Conservation (phyloP, 495 filamentous ascomycete genomes). For the Aspergillus hancockii region DNA sequence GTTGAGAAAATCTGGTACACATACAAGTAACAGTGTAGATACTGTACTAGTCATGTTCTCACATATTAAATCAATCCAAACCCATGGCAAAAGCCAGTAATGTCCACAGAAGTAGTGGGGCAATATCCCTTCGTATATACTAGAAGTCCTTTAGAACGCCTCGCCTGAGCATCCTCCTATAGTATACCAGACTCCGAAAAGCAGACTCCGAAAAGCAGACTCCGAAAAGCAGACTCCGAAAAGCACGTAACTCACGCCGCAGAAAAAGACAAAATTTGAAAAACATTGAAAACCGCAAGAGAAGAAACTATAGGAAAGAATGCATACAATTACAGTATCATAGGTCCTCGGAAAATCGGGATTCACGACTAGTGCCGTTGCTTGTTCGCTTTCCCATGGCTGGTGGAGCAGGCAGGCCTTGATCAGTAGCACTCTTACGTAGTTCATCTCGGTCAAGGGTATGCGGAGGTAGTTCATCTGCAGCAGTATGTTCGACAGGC, state of each 20-base stretch:
- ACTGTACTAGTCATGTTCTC: too few species aligned
- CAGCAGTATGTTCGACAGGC: conserved; percentile 13
- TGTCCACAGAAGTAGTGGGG: neutral
- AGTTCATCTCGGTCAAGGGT: conserved; percentile 42
- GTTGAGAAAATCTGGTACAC: too few species aligned
- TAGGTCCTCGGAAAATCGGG: conserved; percentile 52
- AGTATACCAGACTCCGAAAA: neutral
- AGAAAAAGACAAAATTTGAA: conserved; percentile 10
- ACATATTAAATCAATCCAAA: neutral
- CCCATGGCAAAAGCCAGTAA: neutral
- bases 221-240: neutral
- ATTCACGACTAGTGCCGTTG: conserved; percentile 45
- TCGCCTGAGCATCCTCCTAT: neutral
- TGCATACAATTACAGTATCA: conserved; percentile 26
- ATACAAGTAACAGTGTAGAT: too few species aligned
- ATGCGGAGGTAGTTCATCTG: conserved; percentile 7
- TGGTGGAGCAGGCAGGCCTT: conserved; percentile 44
- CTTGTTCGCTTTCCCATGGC: conserved; percentile 30
- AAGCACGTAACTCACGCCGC: neutral
- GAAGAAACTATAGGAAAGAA: conserved; percentile 6
- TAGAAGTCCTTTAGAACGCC: neutral
- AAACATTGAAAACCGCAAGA: neutral
- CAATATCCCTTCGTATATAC: neutral
- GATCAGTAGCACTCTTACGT: conserved; percentile 50
- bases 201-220: neutral